These are phyloP conservation scores for Vaccinium vitisidaea DNA, from an alignment of 148 eudicot species.

Conservation along the genomic window DNA sequence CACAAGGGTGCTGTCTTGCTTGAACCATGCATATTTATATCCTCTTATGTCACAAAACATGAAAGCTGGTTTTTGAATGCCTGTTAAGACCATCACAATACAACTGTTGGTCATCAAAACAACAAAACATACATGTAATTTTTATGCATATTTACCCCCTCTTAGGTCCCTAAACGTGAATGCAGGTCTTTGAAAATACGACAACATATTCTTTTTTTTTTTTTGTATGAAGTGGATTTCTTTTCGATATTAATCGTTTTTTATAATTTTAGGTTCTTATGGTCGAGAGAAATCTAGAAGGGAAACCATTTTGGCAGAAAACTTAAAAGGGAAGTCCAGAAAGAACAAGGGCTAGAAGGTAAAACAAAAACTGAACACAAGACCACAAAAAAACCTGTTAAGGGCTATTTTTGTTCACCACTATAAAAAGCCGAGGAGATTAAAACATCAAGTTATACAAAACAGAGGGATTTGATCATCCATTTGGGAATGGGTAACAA, in stretches of 20 bases:
- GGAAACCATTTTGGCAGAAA: no score
- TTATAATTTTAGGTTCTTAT: background rate
- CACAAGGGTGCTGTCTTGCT: slow-evolving; percentile 10
- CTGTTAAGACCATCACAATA: slow-evolving; percentile 7
- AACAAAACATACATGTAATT: background rate
- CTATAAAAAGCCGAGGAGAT: background rate
- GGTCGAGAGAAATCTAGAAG: no score
- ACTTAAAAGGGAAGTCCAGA: no score
- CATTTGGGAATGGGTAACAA: background rate
- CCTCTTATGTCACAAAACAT: background rate
- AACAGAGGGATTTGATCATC: background rate
- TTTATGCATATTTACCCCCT: background rate
- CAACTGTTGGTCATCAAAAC: background rate
- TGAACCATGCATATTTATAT: background rate
- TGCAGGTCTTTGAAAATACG: no score
- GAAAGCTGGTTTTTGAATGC: slow-evolving; percentile 8
- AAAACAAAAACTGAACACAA: no score
- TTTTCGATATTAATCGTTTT: background rate
- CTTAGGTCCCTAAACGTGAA: no score
- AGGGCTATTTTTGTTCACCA: background rate
- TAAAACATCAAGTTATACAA: background rate
- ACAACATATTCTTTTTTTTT: no score
- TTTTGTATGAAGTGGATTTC: background rate
- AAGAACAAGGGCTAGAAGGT: no score
- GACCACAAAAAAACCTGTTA: no score